Evolutionary conservation across 495 filamentous ascomycete genomes (phyloP).

Genomic region (Penicillium simplicissimum): DNA sequence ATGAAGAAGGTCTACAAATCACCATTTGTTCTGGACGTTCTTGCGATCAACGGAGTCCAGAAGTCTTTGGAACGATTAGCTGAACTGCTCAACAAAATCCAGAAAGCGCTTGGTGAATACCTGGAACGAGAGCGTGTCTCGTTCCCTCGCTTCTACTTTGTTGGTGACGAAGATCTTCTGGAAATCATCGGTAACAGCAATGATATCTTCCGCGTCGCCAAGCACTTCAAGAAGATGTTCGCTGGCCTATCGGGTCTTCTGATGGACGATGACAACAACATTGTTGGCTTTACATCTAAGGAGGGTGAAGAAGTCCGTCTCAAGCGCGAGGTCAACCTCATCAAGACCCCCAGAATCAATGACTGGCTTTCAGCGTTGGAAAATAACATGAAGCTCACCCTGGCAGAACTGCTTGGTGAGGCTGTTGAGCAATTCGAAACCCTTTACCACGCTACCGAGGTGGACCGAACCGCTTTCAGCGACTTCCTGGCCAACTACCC

Average conservation of each 20-base stretch:
- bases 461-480: constrained; percentile 67
- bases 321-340: constrained; percentile 85
- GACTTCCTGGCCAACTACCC: constrained; percentile 80
- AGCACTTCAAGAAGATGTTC: constrained; percentile 99
- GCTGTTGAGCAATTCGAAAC: constrained; percentile 71
- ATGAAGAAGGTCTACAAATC: constrained; percentile 99
- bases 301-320: constrained; percentile 89
- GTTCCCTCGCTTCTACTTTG: constrained; percentile 98
- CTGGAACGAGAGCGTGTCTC: constrained; percentile 95
- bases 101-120: constrained; percentile 98
- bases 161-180: constrained; percentile 97
- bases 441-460: constrained; percentile 64
- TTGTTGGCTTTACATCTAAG: constrained; percentile 91
- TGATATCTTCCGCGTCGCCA: constrained; percentile 90
- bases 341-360: constrained; percentile 93
- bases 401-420: constrained; percentile 87
- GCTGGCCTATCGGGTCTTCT: constrained; percentile 87
- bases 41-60: constrained; percentile 92
- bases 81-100: constrained; percentile 96
- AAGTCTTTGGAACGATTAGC: constrained; percentile 93
- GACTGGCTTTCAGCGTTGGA: constrained; percentile 94
- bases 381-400: constrained; percentile 87
- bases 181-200: constrained; percentile 99
- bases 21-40: constrained; percentile 89
- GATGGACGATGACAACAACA: constrained; percentile 86